Conservation (phyloP, 2,329 filamentous ascomycete species). For the Colletotrichum sp. region DNA sequence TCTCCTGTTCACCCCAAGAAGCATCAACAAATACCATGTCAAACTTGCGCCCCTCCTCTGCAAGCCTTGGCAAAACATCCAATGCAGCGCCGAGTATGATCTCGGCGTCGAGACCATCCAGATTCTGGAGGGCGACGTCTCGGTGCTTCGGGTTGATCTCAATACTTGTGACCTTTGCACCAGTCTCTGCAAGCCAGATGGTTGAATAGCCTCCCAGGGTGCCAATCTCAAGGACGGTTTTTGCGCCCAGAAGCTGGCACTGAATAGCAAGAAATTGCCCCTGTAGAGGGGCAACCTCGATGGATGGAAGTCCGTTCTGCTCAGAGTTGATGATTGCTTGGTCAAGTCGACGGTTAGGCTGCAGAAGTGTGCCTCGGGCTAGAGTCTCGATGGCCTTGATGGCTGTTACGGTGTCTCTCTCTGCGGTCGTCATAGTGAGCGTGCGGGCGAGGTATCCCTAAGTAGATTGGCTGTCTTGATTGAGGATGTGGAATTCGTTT, state of each 20-base stretch:
- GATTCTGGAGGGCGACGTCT: slow-evolving; percentile 50
- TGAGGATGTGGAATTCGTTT: neutral
- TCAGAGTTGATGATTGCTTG: slow-evolving; percentile 35
- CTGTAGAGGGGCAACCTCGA: slow-evolving; percentile 37
- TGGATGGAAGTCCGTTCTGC: slow-evolving; percentile 38
- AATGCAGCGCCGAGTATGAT: slow-evolving; percentile 49
- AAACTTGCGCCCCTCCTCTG: slow-evolving; percentile 45
- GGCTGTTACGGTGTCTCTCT: neutral
- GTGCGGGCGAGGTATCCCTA: neutral
- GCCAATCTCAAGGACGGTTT: slow-evolving; percentile 56
- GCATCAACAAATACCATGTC: slow-evolving; percentile 61
- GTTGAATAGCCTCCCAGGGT: slow-evolving; percentile 59
- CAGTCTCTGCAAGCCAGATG: slow-evolving; percentile 53
- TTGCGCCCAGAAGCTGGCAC: slow-evolving; percentile 36
- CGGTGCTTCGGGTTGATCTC: slow-evolving; percentile 52
- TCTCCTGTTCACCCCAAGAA: slow-evolving; percentile 52
- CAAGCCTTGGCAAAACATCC: slow-evolving; percentile 41
- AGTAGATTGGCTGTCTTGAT: neutral
- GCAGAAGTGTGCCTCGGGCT: neutral
- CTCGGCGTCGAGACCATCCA: slow-evolving; percentile 46
- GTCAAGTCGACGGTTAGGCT: slow-evolving; percentile 21
- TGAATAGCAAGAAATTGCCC: slow-evolving; percentile 45
- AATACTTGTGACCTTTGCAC: slow-evolving; percentile 52
- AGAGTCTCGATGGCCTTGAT: neutral
- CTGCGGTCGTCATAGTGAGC: neutral